Conservation (phyloP, 768 basidiomycete genomes). For the Chalciporus piperatus region DNA sequence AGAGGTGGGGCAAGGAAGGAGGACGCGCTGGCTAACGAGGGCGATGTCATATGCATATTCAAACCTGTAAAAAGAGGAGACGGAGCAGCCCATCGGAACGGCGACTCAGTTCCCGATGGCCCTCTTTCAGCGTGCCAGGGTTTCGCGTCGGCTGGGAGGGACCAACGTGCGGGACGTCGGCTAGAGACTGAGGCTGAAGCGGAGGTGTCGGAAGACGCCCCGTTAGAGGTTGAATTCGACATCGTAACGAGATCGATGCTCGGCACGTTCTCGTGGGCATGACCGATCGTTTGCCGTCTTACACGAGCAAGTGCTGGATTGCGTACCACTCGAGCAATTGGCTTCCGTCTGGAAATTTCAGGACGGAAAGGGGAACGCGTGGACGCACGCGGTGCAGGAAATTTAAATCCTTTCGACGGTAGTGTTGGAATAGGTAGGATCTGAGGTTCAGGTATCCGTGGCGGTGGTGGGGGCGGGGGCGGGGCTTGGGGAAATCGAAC, state of each 20-base stretch:
- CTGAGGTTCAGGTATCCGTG: background rate
- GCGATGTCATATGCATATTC: background rate
- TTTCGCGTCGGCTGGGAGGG: constrained; percentile 12
- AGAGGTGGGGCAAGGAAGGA: background rate
- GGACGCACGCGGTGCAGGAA: constrained; percentile 16
- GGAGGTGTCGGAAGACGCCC: constrained; percentile 14
- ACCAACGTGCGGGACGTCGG: constrained; percentile 12
- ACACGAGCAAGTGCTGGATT: constrained; percentile 11
- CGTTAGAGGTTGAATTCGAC: constrained; percentile 9
- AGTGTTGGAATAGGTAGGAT: background rate
- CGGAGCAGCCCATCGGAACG: background rate
- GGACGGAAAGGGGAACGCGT: constrained; percentile 20
- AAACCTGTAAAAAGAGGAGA: background rate
- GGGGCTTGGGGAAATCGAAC: background rate
- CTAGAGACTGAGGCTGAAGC: background rate
- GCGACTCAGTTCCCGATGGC: background rate
- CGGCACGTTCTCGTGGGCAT: constrained; percentile 8
- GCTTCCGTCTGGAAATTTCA: background rate
- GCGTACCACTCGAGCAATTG: background rate
- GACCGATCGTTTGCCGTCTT: constrained; percentile 16
- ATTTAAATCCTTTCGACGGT: constrained; percentile 2
- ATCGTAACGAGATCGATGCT: constrained; percentile 22
- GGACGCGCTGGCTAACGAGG: background rate
- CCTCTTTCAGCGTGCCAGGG: constrained; percentile 1
- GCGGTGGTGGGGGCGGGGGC: background rate